Percentiles rank a stretch among this genome's conserved stretches.
These are phyloP conservation scores for Leishmania martiniquensis DNA, from an alignment of 208 protist species.

Conservation along the genomic window DNA sequence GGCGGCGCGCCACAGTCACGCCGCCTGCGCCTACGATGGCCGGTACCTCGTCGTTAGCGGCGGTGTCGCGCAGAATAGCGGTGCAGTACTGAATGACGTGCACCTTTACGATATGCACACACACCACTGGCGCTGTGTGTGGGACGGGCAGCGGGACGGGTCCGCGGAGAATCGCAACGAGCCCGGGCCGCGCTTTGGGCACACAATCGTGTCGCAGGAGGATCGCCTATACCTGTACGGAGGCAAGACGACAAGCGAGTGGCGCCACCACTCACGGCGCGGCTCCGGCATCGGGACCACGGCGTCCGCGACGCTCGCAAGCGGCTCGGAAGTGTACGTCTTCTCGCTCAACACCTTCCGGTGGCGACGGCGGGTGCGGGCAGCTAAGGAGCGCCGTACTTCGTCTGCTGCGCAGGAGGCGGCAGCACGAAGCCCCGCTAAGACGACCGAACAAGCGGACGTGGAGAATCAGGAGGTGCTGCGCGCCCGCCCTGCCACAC, in stretches of 20 bases:
- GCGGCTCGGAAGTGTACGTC: slow-evolving; percentile 25
- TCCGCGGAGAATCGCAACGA: slow-evolving; percentile 53
- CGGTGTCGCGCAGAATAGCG: slow-evolving; percentile 43
- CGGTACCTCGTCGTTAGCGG: slow-evolving; percentile 76
- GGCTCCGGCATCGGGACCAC: slow-evolving; percentile 7
- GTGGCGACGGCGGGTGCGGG: slow-evolving; percentile 40
- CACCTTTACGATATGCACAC: slow-evolving; percentile 64
- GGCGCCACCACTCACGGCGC: slow-evolving; percentile 11
- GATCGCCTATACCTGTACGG: slow-evolving; percentile 81
- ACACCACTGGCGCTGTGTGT: slow-evolving; percentile 69
- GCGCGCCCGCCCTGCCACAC: slow-evolving; percentile 25
- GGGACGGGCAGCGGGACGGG: slow-evolving; percentile 31
- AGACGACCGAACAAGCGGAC: not conserved
- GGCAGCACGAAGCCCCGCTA: slow-evolving; percentile 6
- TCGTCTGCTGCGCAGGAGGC: not conserved
- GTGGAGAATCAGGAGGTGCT: not conserved
- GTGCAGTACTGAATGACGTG: slow-evolving; percentile 53
- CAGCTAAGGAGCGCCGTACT: not conserved
- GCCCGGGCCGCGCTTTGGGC: slow-evolving; percentile 65
- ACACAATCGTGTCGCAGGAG: slow-evolving; percentile 72
- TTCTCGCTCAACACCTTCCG: slow-evolving; percentile 66
- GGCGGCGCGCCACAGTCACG: slow-evolving; percentile 64
- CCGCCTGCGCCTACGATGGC: slow-evolving; percentile 67
- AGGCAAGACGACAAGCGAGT: slow-evolving; percentile 46
- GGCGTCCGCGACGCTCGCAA: slow-evolving; percentile 15